Conservation (phyloP, 805 yeast genomes). For the Saccharomyces eubayanus region DNA sequence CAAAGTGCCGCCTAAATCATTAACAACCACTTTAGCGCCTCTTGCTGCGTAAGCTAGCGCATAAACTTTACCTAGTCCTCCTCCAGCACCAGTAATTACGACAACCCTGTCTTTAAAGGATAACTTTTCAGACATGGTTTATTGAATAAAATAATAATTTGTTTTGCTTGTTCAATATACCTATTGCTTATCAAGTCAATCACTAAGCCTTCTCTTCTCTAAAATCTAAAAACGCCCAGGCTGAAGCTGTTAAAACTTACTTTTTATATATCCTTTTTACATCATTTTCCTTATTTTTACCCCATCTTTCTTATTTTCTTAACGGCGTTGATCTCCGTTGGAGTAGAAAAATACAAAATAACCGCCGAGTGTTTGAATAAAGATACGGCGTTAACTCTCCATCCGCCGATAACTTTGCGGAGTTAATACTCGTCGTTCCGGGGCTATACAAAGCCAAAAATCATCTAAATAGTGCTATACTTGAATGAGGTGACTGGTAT, state of each 20-base stretch:
- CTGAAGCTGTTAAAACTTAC: background rate
- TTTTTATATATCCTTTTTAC: background rate
- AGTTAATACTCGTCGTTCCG: background rate
- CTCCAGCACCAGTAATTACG: slow-evolving; percentile 94
- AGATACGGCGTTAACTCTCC: background rate
- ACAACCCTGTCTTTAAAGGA: slow-evolving; percentile 78
- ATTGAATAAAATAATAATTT: background rate
- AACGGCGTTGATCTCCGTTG: background rate
- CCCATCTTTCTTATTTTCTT: background rate
- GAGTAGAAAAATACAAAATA: background rate
- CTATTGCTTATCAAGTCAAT: background rate
- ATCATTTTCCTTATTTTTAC: background rate
- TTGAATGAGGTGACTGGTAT: background rate
- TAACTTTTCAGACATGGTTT: slow-evolving; percentile 19
- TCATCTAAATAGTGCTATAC: background rate
- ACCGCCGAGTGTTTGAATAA: background rate
- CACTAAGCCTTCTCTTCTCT: background rate
- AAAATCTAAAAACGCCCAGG: no score
- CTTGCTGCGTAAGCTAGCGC: slow-evolving; percentile 80
- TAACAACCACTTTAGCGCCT: slow-evolving; percentile 93
- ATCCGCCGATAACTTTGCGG: background rate
- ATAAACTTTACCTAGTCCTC: slow-evolving; percentile 86
- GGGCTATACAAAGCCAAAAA: background rate
- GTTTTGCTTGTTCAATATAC: background rate
- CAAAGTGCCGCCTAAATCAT: slow-evolving; percentile 83